phyloP scores from a whole-genome alignment of 257 asterid species.

The Solanum corneliomulleri region DNA sequence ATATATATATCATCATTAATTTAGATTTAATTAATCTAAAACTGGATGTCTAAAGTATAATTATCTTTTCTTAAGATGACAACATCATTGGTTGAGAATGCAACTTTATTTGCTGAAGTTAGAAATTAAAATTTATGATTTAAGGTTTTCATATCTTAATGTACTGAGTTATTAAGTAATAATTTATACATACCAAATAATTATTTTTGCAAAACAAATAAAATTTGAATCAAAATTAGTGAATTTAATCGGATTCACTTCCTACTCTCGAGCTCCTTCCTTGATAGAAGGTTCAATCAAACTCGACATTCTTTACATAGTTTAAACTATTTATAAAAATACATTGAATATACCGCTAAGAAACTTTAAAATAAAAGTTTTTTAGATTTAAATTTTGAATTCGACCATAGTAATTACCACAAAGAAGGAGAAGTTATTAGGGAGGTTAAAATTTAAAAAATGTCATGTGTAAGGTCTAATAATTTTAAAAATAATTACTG shows the following conservation, averaged over 20 bases:
- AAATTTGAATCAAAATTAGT: too few species aligned
- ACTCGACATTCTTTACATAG: background rate
- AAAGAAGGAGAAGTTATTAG: background rate
- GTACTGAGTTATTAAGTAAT: too few species aligned
- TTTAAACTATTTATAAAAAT: background rate
- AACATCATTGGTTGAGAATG: background rate
- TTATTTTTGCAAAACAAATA: too few species aligned
- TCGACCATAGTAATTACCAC: background rate
- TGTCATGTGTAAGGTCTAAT: background rate
- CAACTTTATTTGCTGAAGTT: accelerated
- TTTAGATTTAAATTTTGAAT: background rate
- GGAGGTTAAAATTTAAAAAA: background rate
- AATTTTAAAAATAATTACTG: background rate
- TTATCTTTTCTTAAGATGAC: background rate
- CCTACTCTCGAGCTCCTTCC: too few species aligned
- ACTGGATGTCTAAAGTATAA: too few species aligned
- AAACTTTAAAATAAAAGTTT: accelerated
- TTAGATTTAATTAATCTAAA: too few species aligned
- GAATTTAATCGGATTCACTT: too few species aligned
- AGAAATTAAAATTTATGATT: too few species aligned
- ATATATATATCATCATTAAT: too few species aligned
- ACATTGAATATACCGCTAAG: background rate
- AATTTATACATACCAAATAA: too few species aligned
- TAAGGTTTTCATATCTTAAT: background rate
- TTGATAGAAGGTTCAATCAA: background rate